A percentile compares a stretch with the other conserved stretches of the same genome.
These are phyloP conservation scores for Xylaria telfairii DNA, from an alignment of 495 filamentous ascomycete species.

Conservation along the genomic window DNA sequence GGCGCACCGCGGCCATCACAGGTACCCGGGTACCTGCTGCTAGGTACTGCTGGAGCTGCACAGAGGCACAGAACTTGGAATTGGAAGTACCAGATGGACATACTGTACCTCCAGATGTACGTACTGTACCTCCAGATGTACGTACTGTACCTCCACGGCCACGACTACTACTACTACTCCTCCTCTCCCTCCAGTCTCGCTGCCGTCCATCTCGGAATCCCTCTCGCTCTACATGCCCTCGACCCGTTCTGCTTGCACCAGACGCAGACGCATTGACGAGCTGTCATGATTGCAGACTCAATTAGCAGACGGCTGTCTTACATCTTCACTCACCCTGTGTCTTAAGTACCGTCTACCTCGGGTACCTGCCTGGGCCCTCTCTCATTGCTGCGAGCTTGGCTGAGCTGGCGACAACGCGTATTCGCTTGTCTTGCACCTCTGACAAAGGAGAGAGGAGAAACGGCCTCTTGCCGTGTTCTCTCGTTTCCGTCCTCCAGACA, in stretches of 20 bases:
- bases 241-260: background rate
- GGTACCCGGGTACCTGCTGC: too few species aligned
- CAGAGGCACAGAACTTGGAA: too few species aligned
- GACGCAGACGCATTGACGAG: background rate
- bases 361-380: background rate
- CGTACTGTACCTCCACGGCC: background rate
- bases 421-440: conserved; percentile 18
- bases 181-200: background rate
- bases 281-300: conserved; percentile 5
- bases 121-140: background rate
- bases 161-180: conserved; percentile 8
- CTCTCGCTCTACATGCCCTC: background rate
- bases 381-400: conserved; percentile 19
- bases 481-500: background rate
- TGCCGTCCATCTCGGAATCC: background rate
- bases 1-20: too few species aligned
- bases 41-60: too few species aligned
- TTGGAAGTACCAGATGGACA: too few species aligned
- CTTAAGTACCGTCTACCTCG: background rate
- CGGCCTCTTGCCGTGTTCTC: background rate
- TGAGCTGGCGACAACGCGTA: conserved; percentile 27
- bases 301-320: background rate
- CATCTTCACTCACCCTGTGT: background rate
- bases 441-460: conserved; percentile 13
- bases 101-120: too few species aligned